Evolutionary conservation across 2,329 filamentous ascomycete species (phyloP).

Genomic region (Neonectria sp.): DNA sequence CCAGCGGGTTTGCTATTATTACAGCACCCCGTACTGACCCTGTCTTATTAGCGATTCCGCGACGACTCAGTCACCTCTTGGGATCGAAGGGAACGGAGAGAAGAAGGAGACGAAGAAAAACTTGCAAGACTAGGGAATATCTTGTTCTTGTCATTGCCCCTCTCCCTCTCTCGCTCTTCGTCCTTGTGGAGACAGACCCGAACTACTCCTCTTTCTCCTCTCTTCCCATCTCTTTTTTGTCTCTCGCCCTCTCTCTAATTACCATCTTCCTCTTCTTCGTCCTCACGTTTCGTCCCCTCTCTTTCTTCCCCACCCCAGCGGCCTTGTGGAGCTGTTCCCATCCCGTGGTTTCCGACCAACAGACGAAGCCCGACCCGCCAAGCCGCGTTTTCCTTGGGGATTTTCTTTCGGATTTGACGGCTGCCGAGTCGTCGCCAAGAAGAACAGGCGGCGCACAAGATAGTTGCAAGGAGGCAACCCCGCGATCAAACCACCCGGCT

Average conservation of each 20-base stretch:
- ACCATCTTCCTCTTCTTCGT: not conserved
- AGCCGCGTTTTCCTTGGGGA: slow-evolving; percentile 16
- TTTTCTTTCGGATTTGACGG: slow-evolving; percentile 20
- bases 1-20: slow-evolving; percentile 20
- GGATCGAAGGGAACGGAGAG: not conserved
- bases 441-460: slow-evolving; percentile 5
- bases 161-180: not conserved
- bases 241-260: not conserved
- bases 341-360: slow-evolving; percentile 23
- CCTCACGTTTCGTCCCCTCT: not conserved
- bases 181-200: not conserved
- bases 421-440: slow-evolving; percentile 16
- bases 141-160: slow-evolving; percentile 6
- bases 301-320: slow-evolving; percentile 16
- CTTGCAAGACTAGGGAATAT: slow-evolving; percentile 19
- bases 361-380: slow-evolving; percentile 26
- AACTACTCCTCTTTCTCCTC: not conserved
- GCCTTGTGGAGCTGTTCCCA: slow-evolving; percentile 21
- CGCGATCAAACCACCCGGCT: slow-evolving; percentile 23
- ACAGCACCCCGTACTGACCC: not conserved
- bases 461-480: slow-evolving; percentile 14
- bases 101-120: not conserved
- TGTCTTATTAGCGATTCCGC: not conserved
- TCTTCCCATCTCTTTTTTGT: not conserved
- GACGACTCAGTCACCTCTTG: slow-evolving; percentile 2